Conservation (phyloP, 371 early-diverging fungal species). For the Choanephora cucurbitarum region DNA sequence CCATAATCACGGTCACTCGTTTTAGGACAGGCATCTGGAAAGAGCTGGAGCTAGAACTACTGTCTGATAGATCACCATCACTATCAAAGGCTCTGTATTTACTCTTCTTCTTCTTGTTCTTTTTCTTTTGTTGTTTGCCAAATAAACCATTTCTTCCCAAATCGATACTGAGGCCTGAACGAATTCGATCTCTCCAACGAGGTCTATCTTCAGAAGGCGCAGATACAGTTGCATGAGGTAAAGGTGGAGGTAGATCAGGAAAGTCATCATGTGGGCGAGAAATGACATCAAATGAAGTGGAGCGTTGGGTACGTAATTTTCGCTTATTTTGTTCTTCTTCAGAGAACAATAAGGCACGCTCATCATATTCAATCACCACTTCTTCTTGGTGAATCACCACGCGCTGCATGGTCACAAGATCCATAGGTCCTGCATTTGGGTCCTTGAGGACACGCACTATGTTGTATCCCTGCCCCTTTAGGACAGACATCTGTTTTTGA, state of each 20-base stretch:
- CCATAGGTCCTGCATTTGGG: slow-evolving; percentile 56
- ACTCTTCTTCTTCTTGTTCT: slow-evolving; percentile 13
- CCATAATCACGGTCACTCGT: slow-evolving; percentile 31
- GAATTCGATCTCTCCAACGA: slow-evolving; percentile 23
- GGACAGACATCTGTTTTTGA: slow-evolving; percentile 76
- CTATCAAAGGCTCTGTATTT: slow-evolving; percentile 28
- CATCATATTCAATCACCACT: slow-evolving; percentile 47
- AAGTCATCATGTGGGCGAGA: slow-evolving; percentile 13
- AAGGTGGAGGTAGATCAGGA: neutral
- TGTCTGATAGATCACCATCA: slow-evolving; percentile 23
- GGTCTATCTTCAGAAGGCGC: neutral
- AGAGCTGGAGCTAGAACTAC: slow-evolving; percentile 4
- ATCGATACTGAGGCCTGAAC: slow-evolving; percentile 20
- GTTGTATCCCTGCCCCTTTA: slow-evolving; percentile 88
- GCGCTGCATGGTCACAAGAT: slow-evolving; percentile 58
- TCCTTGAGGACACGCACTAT: slow-evolving; percentile 70
- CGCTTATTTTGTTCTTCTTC: slow-evolving; percentile 6
- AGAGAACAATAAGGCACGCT: slow-evolving; percentile 23
- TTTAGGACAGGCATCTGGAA: slow-evolving; percentile 8
- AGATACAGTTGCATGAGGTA: neutral
- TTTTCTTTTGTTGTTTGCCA: no score
- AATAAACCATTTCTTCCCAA: slow-evolving; percentile 15
- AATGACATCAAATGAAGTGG: slow-evolving; percentile 40
- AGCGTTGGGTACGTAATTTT: slow-evolving; percentile 36
- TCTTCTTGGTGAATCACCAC: slow-evolving; percentile 60